Conservation (phyloP, 2,329 filamentous ascomycete species). For the Cercospora berteroae region DNA sequence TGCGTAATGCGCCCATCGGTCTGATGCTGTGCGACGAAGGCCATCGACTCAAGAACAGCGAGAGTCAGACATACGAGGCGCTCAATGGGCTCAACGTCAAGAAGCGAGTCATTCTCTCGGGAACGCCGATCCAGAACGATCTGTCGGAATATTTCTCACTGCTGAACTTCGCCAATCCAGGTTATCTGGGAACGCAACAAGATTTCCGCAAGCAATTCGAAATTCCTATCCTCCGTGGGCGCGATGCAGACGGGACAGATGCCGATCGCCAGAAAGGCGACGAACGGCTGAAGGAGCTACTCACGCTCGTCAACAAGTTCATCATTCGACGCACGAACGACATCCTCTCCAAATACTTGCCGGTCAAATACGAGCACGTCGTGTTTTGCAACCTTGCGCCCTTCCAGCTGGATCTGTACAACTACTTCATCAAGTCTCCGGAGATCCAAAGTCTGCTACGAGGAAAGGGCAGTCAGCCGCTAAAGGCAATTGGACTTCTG, state of each 20-base stretch:
- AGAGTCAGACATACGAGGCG: constrained; percentile 91
- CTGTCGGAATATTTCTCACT: constrained; percentile 96
- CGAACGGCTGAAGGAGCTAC: constrained; percentile 75
- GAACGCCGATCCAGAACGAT: constrained; percentile 97
- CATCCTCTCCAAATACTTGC: constrained; percentile 93
- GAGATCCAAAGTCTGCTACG: constrained; percentile 88
- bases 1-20: constrained; percentile 86
- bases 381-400: constrained; percentile 94
- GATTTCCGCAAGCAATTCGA: constrained; percentile 96
- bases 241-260: constrained; percentile 86
- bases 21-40: constrained; percentile 94
- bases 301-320: constrained; percentile 91
- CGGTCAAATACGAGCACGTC: constrained; percentile 98
- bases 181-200: constrained; percentile 78
- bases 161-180: constrained; percentile 94
- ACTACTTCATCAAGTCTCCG: constrained; percentile 93
- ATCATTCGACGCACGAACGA: constrained; percentile 98
- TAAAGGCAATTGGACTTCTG: constrained; percentile 93
- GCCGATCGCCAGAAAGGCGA: constrained; percentile 79
- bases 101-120: constrained; percentile 88
- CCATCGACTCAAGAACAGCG: constrained; percentile 92
- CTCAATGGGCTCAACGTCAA: constrained; percentile 88
- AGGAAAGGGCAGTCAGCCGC: constrained; percentile 90
- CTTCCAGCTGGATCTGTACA: constrained; percentile 91
- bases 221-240: constrained; percentile 83